Base-by-base conservation (phyloP, 306 rosid genomes). In the Quercus glauca region DNA sequence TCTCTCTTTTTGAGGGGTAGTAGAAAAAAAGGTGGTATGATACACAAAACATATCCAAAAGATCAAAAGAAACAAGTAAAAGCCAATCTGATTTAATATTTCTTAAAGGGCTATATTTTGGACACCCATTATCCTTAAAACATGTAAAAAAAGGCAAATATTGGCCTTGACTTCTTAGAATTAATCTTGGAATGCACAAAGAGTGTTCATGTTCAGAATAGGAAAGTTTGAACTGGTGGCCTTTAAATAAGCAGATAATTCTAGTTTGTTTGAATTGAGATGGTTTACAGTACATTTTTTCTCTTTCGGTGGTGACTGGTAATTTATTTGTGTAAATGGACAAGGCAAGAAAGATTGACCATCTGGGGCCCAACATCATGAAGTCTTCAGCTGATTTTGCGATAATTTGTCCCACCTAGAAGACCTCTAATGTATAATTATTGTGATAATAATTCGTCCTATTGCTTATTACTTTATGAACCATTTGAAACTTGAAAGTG, bases 301-400 rank as follows among this genome's bases (percentile, higher is more conserved):
- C 31, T 10, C 65, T 59, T 23, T 59, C 65, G 65, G 65, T 18
- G 65, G 18, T 9, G 31, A 23, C 13, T 23, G 65, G 31, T 26
- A 26, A 49, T 3, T 23, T 4, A 23, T 0, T 3, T 14, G 65
- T 12, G 65, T 23, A n/a, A 26, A 3, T 23, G 31, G 65, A 10
- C 31, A 59, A 1, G 23, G 65, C 65, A 23, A 25, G 5, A 14
- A 59, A 59, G 31, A 12, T 59, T 59, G 65, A 59, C 65, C 2
- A 23, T 6, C 17, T 10, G 53, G 53, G 53, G 17, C 53, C 53
- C 53, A 49, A 49, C 53, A 12, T 49, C 53, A 49, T 49, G 53
- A 12, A 49, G 17, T 49, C 17, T 26, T 78, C 77, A 51, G 69
- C 60, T 73, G 73, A 65, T 23, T 80, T 73, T 80, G 82, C 78